These are phyloP conservation scores for Didymella pinodella DNA, from an alignment of 2,329 filamentous ascomycete species.

Conservation along the genomic window DNA sequence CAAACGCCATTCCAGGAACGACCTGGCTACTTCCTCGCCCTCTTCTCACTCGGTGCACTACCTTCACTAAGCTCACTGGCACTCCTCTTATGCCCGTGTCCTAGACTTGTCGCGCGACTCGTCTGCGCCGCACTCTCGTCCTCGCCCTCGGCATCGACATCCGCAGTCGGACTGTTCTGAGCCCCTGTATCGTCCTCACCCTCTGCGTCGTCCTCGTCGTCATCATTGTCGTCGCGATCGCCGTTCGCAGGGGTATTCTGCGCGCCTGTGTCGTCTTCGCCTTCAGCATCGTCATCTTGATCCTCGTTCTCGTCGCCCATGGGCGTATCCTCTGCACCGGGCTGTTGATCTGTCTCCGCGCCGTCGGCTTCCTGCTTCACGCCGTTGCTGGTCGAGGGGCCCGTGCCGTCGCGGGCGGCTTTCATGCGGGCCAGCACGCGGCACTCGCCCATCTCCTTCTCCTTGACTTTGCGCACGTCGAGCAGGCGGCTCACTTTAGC, in stretches of 20 bases:
- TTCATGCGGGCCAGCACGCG: slow-evolving; percentile 51
- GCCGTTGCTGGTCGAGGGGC: slow-evolving; percentile 11
- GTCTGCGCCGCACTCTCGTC: slow-evolving; percentile 41
- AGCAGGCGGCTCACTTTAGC: slow-evolving; percentile 72
- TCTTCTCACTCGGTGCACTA: slow-evolving; percentile 45
- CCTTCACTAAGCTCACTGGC: slow-evolving; percentile 77
- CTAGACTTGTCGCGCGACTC: slow-evolving; percentile 39
- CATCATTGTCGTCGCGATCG: slow-evolving; percentile 25
- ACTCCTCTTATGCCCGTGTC: slow-evolving; percentile 72
- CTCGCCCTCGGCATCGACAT: slow-evolving; percentile 27
- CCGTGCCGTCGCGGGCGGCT: slow-evolving; percentile 31
- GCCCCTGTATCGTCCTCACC: slow-evolving; percentile 26
- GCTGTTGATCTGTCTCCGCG: not conserved
- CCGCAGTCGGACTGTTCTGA: not conserved
- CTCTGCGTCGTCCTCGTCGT: slow-evolving; percentile 45
- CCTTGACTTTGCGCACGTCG: slow-evolving; percentile 75
- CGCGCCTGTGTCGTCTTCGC: slow-evolving; percentile 31
- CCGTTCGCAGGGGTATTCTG: slow-evolving; percentile 14
- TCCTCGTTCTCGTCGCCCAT: slow-evolving; percentile 38
- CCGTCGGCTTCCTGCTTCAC: slow-evolving; percentile 21
- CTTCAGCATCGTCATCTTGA: slow-evolving; percentile 37
- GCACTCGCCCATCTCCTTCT: slow-evolving; percentile 76
- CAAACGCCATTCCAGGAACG: not conserved
- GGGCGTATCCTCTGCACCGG: slow-evolving; percentile 44
- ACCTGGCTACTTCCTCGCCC: slow-evolving; percentile 39